phyloP scores from a whole-genome alignment of 73 alveolate species.

The Paramecium sonneborni region DNA sequence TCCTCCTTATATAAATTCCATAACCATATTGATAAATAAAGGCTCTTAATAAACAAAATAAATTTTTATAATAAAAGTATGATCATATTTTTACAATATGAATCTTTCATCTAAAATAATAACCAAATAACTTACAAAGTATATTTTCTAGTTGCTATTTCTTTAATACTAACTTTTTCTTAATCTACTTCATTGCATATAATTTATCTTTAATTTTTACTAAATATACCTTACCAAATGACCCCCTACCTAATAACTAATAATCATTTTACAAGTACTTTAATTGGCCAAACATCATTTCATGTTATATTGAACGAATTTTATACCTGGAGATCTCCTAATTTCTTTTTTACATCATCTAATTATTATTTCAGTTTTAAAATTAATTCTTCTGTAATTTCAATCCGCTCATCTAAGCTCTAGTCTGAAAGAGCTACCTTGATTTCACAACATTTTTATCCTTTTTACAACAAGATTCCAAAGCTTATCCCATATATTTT shows the following conservation, averaged over 20 bases:
- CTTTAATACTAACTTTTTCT: background rate
- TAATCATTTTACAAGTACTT: background rate
- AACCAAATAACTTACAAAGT: constrained; percentile 1
- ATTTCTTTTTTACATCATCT: constrained; percentile 5
- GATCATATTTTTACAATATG: constrained; percentile 38
- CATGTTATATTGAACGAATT: background rate
- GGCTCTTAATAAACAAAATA: constrained; percentile 49
- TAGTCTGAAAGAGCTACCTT: background rate
- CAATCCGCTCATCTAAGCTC: background rate
- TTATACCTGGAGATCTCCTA: background rate
- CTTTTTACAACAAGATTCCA: background rate
- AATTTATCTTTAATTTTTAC: constrained; percentile 76
- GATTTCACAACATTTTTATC: background rate
- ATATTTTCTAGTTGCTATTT: constrained; percentile 38
- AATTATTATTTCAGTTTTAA: background rate
- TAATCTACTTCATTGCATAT: constrained; percentile 83
- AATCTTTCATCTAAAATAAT: constrained; percentile 30
- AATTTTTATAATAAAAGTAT: constrained; percentile 58
- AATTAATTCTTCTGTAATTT: background rate
- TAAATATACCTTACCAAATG: constrained; percentile 93
- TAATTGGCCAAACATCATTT: constrained; percentile 40
- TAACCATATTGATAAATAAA: constrained; percentile 37
- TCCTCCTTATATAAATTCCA: constrained; percentile 66
- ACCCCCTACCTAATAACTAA: constrained; percentile 90
- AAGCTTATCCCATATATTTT: background rate